Conservation (phyloP, 2,329 filamentous ascomycete genomes). For the Aspergillus floridensis region DNA sequence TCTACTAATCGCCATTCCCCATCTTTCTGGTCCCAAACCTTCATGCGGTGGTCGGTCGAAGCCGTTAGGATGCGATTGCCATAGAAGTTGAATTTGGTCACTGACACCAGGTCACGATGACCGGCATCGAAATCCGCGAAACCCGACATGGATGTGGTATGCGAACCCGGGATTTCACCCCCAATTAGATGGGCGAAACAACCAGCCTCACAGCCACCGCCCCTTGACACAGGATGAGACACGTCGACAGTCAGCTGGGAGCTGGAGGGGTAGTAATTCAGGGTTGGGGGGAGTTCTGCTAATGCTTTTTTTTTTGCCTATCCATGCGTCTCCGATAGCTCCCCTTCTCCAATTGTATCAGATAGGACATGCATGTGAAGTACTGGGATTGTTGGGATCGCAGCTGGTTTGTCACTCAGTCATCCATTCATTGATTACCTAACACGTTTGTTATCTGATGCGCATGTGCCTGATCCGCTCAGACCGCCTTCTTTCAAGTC, state of each 20-base stretch:
- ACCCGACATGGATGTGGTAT: conserved; percentile 20
- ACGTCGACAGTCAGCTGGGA: neutral
- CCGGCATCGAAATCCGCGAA: conserved; percentile 46
- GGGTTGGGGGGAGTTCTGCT: neutral
- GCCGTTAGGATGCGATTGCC: conserved; percentile 89
- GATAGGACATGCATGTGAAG: conserved; percentile 15
- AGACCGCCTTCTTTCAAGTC: conserved; percentile 18
- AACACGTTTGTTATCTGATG: neutral
- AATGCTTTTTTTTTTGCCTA: neutral
- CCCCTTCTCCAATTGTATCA: conserved; percentile 8
- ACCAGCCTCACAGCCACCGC: conserved; percentile 10
- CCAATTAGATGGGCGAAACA: conserved; percentile 1
- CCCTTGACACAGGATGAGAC: conserved; percentile 6
- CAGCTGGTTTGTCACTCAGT: neutral
- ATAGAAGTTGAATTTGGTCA: conserved; percentile 87
- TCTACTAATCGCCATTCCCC: conserved; percentile 77
- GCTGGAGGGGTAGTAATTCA: neutral
- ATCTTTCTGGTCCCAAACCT: conserved; percentile 79
- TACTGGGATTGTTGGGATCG: neutral
- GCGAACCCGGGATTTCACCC: neutral
- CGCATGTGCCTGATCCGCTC: neutral
- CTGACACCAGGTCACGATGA: conserved; percentile 68
- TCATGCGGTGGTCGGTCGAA: conserved; percentile 87
- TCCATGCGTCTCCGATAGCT: neutral
- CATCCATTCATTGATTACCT: neutral